A percentile compares a stretch with the other conserved stretches of the same genome.
These are phyloP conservation scores for Porodaedalea pini DNA, from an alignment of 1,284 basidiomycete species.

Conservation along the genomic window DNA sequence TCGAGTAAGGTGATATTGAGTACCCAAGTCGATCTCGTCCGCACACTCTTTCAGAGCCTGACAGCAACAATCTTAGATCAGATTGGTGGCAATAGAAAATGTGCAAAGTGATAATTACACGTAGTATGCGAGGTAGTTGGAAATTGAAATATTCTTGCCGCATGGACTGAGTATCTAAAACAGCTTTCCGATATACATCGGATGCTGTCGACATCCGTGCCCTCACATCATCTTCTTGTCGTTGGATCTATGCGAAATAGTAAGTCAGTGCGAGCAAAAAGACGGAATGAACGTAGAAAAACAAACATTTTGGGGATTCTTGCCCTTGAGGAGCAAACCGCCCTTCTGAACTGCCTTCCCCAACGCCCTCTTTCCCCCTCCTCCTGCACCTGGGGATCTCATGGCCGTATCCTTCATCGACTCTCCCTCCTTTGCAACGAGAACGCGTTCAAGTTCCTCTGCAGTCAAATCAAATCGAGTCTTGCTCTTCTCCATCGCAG, in stretches of 20 bases:
- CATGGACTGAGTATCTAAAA: constrained; percentile 86
- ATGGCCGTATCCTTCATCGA: constrained; percentile 76
- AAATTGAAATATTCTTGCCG: constrained; percentile 98
- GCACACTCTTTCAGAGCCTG: constrained; percentile 94
- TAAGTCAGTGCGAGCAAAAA: constrained; percentile 13
- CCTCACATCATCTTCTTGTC: constrained; percentile 94
- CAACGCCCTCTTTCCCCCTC: constrained; percentile 72
- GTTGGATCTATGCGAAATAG: constrained; percentile 60
- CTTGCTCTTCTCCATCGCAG: constrained; percentile 86
- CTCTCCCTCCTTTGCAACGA: constrained; percentile 94
- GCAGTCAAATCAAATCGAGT: constrained; percentile 83
- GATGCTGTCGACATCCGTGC: constrained; percentile 80
- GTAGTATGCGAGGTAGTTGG: constrained; percentile 88
- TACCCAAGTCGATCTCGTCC: constrained; percentile 95
- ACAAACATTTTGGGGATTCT: constrained; percentile 85
- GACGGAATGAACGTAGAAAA: constrained; percentile 6
- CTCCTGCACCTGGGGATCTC: constrained; percentile 41
- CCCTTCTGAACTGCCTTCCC: constrained; percentile 91
- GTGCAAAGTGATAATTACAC: constrained; percentile 56
- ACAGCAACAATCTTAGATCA: constrained; percentile 2
- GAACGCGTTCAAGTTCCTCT: constrained; percentile 92
- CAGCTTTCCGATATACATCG: constrained; percentile 87
- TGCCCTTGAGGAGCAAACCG: constrained; percentile 86
- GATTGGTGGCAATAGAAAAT: neutral
- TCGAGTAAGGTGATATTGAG: constrained; percentile 93